Evolutionary conservation across 352 stramenopile species (phyloP), one percentile per base, ranked within the genome.

Genomic region (Phytopythium chamaehyphon): DNA sequence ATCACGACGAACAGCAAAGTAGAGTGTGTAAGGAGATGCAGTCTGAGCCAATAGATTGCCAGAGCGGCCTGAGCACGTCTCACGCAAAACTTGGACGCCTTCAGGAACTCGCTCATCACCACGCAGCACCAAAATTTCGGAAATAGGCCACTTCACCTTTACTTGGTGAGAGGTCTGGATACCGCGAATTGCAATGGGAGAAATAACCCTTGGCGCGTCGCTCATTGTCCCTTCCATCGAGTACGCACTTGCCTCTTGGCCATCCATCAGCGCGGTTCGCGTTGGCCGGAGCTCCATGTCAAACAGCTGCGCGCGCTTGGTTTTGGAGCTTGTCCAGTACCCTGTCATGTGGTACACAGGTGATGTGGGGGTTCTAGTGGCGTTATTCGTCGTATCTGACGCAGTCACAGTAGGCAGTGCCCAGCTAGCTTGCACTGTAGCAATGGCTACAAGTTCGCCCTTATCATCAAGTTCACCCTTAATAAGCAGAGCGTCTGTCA

Each of bases 11-110:
- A 93, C 72, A 18, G 72, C 83, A 21, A 95, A 23, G 47, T 90
- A 93, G 23, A 95, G 50, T 22, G 80, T 80, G 35, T 90, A 62
- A 23, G 80, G 78, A 15, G 83, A 90, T 35, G 73, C 50, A 2
- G 83, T 91, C 40, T 93, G 80, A 14, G 80, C 76, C 21, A 93
- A 54, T 26, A 93, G 18, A 51, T 90, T 91, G 15, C 80, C 83
- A 35, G 69, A 74, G 16, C 76, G 78, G 19, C 83, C 78, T 3
- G 83, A 93, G 39, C 69, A 82, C 0, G 80, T 93, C 33, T 90
- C 76, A 14, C 68, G 66, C 33, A 93, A 54, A 33, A 91, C 69
- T 35, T 90, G 71, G 14, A 81, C 66, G 2, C 69, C 79, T 49
- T 91, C 80, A 2, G 80, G 83, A 14, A 93, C 79, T 16, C 67